A percentile compares a stretch with the other conserved stretches of the same genome.
Conservation (phyloP, 768 basidiomycete species). For the Termitomyces sp. region DNA sequence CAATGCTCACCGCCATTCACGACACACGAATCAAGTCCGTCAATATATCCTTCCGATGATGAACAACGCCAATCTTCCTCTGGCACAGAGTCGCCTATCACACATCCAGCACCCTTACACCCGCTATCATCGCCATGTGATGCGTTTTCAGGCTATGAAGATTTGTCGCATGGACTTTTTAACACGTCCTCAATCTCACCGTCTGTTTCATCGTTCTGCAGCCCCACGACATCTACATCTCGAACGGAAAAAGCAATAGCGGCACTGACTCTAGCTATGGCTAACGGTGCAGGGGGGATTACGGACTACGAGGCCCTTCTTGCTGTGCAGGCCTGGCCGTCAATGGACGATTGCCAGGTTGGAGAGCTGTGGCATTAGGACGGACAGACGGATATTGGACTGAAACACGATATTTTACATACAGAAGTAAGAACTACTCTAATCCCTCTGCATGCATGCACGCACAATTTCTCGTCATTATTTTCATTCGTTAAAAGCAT, state of each 20-base stretch:
- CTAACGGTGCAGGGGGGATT: conserved; percentile 59
- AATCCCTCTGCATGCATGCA: background rate
- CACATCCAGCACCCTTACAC: background rate
- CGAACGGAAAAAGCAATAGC: conserved; percentile 58
- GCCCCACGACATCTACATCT: conserved; percentile 27
- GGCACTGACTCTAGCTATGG: conserved; percentile 55
- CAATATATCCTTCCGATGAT: conserved; percentile 31
- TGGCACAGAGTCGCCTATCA: conserved; percentile 5
- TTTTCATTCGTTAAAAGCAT: background rate
- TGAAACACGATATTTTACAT: background rate
- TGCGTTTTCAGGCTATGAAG: background rate
- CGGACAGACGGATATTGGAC: background rate
- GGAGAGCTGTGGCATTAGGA: conserved; percentile 52
- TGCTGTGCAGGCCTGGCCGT: conserved; percentile 27
- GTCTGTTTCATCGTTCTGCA: background rate
- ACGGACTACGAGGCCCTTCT: conserved; percentile 53
- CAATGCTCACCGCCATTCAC: conserved; percentile 28
- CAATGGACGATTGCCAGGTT: conserved; percentile 39
- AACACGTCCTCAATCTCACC: too few species aligned
- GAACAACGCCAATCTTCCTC: conserved; percentile 22
- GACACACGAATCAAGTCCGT: conserved; percentile 22
- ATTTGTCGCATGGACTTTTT: background rate
- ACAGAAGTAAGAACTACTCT: background rate
- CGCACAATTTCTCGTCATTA: conserved; percentile 3
- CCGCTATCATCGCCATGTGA: background rate